A percentile compares a stretch with the other conserved stretches of the same genome.
Conservation (phyloP, 768 basidiomycete genomes). For the Galerina sulciceps region DNA sequence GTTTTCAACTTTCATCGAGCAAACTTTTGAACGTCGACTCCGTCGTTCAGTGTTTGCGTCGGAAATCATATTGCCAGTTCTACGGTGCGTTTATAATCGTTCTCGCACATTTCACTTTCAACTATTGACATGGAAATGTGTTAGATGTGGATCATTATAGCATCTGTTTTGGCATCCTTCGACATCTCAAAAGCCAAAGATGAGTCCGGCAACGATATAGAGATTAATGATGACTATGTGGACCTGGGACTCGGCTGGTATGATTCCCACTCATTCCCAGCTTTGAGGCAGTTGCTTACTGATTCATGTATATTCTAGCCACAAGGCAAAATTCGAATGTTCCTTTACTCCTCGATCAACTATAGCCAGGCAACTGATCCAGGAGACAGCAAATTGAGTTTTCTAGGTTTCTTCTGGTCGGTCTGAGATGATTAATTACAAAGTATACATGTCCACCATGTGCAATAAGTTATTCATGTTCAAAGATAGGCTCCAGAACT, state of each 20-base stretch:
- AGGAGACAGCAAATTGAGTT: no score
- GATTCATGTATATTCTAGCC: no score
- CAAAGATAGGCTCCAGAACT: no score
- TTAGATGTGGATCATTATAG: conserved; percentile 32
- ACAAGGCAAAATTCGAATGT: no score
- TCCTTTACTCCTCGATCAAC: no score
- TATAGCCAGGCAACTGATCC: no score
- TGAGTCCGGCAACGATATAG: conserved; percentile 37
- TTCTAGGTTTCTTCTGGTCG: no score
- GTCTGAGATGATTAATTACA: no score
- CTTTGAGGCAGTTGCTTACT: no score
- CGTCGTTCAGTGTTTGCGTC: conserved; percentile 8
- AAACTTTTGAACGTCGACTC: no score
- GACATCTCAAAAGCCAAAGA: conserved; percentile 35
- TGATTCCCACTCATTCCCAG: not conserved
- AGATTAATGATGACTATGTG: conserved; percentile 12
- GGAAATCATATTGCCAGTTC: conserved; percentile 17
- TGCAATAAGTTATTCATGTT: no score
- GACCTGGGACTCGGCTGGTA: conserved; percentile 2
- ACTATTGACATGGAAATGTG: conserved; percentile 21
- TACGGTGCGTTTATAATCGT: not conserved
- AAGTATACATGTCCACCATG: no score
- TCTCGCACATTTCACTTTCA: not conserved
- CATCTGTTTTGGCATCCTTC: conserved; percentile 36
- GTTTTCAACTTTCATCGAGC: conserved; percentile 14